Percentiles rank a stretch among this genome's conserved stretches.
These are phyloP conservation scores for Neofusicoccum cordaticola DNA, from an alignment of 2,329 filamentous ascomycete species.

Conservation along the genomic window DNA sequence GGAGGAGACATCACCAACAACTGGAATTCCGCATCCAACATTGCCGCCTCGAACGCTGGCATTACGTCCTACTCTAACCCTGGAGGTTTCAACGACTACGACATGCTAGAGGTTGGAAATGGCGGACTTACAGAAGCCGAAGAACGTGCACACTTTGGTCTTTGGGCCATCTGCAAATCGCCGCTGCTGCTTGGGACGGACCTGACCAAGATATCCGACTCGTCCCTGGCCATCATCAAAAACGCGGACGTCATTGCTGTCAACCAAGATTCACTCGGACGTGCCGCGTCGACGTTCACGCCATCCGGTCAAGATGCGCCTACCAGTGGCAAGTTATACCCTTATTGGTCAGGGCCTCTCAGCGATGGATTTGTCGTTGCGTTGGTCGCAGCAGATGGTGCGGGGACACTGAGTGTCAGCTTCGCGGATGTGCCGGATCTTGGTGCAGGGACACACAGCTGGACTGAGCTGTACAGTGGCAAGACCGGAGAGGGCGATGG, in stretches of 20 bases:
- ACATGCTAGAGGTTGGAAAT: conserved; percentile 25
- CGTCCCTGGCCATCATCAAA: conserved; percentile 39
- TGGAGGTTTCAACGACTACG: conserved; percentile 29
- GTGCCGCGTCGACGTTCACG: conserved; percentile 20
- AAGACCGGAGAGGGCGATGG: conserved; percentile 18
- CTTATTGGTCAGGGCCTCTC: conserved; percentile 22
- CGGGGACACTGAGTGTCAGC: conserved; percentile 20
- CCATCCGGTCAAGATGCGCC: conserved; percentile 20
- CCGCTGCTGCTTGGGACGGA: conserved; percentile 45
- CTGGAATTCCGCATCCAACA: conserved; percentile 30
- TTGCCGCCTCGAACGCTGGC: conserved; percentile 26
- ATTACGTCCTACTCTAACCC: conserved; percentile 25
- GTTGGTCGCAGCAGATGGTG: conserved; percentile 19
- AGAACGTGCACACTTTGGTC: conserved; percentile 45
- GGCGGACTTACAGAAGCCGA: conserved; percentile 25
- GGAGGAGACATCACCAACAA: conserved; percentile 35
- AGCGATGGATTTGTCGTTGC: conserved; percentile 22
- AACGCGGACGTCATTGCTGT: conserved; percentile 45
- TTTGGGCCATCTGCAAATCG: conserved; percentile 48
- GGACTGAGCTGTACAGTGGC: conserved; percentile 22
- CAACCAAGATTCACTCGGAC: conserved; percentile 34
- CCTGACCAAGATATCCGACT: conserved; percentile 32
- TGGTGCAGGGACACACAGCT: conserved; percentile 20
- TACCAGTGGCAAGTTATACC: conserved; percentile 19
- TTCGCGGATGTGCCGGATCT: conserved; percentile 23